Percentiles rank a stretch among this genome's conserved stretches.
Conservation (phyloP, 371 early-diverging fungal genomes). For the Mortierella sp. region DNA sequence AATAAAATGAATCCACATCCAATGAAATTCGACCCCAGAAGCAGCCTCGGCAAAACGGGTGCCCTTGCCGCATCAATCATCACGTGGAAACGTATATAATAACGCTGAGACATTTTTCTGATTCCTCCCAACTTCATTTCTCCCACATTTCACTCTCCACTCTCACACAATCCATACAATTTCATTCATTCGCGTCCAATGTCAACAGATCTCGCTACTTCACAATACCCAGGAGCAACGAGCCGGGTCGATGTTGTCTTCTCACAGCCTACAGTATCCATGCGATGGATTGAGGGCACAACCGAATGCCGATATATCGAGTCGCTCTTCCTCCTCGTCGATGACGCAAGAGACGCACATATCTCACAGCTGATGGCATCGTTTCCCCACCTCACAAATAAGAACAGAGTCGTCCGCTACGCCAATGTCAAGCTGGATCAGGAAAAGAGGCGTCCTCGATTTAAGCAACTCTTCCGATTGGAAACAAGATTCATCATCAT, state of each 20-base stretch:
- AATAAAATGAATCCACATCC: not conserved
- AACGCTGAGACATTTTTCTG: not conserved
- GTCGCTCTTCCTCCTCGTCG: constrained; percentile 30
- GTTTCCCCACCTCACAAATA: constrained; percentile 18
- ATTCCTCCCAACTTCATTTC: not conserved
- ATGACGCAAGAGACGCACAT: constrained; percentile 29
- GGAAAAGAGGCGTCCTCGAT: constrained; percentile 22
- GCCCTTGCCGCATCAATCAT: not conserved
- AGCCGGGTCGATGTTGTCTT: constrained; percentile 21
- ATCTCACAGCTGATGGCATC: constrained; percentile 7
- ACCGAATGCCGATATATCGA: constrained; percentile 38
- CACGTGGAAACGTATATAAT: constrained; percentile 19
- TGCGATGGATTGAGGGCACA: constrained; percentile 38
- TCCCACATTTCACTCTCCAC: not conserved
- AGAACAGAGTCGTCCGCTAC: constrained; percentile 22
- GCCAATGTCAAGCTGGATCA: constrained; percentile 37
- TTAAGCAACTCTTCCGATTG: constrained; percentile 28
- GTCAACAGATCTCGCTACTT: constrained; percentile 23
- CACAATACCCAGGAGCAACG: constrained; percentile 26
- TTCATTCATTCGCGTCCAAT: constrained; percentile 11
- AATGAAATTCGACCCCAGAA: constrained; percentile 19
- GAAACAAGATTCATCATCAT: constrained; percentile 38
- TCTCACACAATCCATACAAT: not conserved
- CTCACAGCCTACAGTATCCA: constrained; percentile 12
- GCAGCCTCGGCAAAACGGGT: constrained; percentile 20